Evolutionary conservation across 768 basidiomycete genomes (phyloP), one percentile per base, ranked within the genome.

Genomic region (Phylloporus scabripes): DNA sequence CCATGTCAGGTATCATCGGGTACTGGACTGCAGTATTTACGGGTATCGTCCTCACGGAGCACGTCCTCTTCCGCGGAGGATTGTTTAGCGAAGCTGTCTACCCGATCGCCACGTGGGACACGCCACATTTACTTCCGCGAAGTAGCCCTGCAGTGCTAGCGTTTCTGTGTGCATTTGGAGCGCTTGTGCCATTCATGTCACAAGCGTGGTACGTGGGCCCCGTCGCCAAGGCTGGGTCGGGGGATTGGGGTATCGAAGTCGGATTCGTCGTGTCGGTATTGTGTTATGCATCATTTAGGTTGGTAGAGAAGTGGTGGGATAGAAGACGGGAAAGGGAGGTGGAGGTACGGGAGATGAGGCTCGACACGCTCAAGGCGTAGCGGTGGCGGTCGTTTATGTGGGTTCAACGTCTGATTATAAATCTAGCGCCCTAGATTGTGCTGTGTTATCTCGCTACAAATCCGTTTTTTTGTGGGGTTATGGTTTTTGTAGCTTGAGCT

Each of bases 131-230:
- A 20, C 70, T 80, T 14, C 78, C 78, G 15, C 58, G 62, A 3
- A 65, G 77, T 0, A 14, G 63, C 8, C 71, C 79, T 0, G 78
- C 74, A 0, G 56, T 74, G 8, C 26, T 70, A 15, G 65, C 76
- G 2, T 73, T 74, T 40, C 17, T 67, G 11, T 72, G 70, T 33
- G 70, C 67, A 2, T 69, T 67, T 21, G 69, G 73, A 4, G 60
- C 72, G 24, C 58, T 75, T 36, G 61, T 78, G 5, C 70, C 74
- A 10, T 74, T 72, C 51, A 79, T 79, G 77, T 70, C 72, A 39
- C 77, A 80, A 39, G 76, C 62, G 34, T 80, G 75, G 76, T 80
- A 72, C 51, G 66, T 68, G 4, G 78, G 78, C 0, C 75, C 76
- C 0, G 72, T 80, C 29, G 78, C 78, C 20, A 58, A 43, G 21